Conservation (phyloP, 2,329 filamentous ascomycete genomes). For the Claviceps citrina region DNA sequence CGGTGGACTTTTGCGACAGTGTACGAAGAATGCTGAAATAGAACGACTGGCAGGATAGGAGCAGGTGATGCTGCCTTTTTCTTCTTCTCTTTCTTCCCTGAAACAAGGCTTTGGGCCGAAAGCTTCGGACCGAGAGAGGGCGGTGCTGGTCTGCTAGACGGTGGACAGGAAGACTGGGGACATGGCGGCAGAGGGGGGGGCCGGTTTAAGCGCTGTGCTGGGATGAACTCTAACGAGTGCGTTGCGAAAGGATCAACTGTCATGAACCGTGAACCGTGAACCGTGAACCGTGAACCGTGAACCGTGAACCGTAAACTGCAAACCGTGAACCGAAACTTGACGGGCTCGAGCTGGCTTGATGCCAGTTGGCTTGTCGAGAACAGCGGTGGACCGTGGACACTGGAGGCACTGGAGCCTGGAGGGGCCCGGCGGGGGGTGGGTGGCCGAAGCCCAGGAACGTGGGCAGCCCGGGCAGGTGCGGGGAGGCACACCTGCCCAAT, state of each 20-base stretch:
- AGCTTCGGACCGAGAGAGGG: background rate
- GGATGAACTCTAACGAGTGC: background rate
- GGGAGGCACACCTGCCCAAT: constrained; percentile 3
- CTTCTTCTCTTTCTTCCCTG: background rate
- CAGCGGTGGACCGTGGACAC: background rate
- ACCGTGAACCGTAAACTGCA: too few species aligned
- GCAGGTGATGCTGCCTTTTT: too few species aligned
- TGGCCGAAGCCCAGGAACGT: background rate
- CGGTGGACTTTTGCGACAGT: background rate
- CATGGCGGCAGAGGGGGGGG: background rate
- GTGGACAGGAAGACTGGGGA: too few species aligned
- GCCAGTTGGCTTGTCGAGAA: background rate
- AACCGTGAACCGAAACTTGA: too few species aligned
- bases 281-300: background rate
- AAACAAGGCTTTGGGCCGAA: background rate
- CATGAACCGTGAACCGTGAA: background rate
- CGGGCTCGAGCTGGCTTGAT: background rate
- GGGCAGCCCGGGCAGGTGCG: constrained; percentile 2
- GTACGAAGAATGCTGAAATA: too few species aligned
- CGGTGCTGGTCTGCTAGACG: too few species aligned
- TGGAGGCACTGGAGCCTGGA: background rate
- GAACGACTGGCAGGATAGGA: too few species aligned
- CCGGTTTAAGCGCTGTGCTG: background rate
- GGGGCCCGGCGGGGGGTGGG: background rate
- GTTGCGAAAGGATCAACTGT: background rate